phyloP scores from a whole-genome alignment of 352 stramenopile genomes.

The Phytophthora meadii region DNA sequence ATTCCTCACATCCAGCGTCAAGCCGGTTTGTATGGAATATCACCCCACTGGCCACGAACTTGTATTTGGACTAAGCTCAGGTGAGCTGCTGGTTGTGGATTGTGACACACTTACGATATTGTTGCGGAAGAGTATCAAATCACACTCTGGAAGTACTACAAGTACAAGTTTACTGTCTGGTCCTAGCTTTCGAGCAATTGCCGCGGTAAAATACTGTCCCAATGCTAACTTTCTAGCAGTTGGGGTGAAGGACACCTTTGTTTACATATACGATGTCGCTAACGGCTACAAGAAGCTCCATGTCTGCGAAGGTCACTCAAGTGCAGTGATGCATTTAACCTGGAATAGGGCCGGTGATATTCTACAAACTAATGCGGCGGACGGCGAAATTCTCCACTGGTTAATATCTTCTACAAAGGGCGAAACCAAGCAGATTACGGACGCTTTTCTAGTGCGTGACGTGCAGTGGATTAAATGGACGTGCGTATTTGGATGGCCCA shows the following conservation, averaged over 20 bases:
- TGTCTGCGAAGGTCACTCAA: slow-evolving; percentile 84
- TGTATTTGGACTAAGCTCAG: slow-evolving; percentile 54
- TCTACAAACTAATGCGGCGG: slow-evolving; percentile 80
- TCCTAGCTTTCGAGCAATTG: slow-evolving; percentile 25
- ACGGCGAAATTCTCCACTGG: slow-evolving; percentile 76
- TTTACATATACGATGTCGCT: slow-evolving; percentile 62
- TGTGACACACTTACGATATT: slow-evolving; percentile 45
- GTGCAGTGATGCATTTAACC: slow-evolving; percentile 83
- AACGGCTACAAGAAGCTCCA: slow-evolving; percentile 66
- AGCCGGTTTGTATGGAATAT: slow-evolving; percentile 60
- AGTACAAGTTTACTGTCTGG: slow-evolving; percentile 22
- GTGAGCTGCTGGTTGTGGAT: slow-evolving; percentile 60
- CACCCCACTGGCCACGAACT: slow-evolving; percentile 63
- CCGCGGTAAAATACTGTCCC: slow-evolving; percentile 64
- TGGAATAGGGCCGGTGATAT: slow-evolving; percentile 85
- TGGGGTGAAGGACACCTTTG: slow-evolving; percentile 64
- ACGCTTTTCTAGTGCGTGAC: slow-evolving; percentile 66
- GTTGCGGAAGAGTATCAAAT: slow-evolving; percentile 55
- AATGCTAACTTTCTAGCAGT: slow-evolving; percentile 58
- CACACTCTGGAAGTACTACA: slow-evolving; percentile 15
- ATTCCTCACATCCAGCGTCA: slow-evolving; percentile 28
- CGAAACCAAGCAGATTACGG: slow-evolving; percentile 66
- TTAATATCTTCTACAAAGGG: slow-evolving; percentile 37
- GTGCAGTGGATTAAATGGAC: slow-evolving; percentile 71
- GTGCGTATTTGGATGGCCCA: slow-evolving; percentile 74